These are phyloP conservation scores for Cercospora zeae-maydis DNA, from an alignment of 2,329 filamentous ascomycete genomes.

Conservation along the genomic window DNA sequence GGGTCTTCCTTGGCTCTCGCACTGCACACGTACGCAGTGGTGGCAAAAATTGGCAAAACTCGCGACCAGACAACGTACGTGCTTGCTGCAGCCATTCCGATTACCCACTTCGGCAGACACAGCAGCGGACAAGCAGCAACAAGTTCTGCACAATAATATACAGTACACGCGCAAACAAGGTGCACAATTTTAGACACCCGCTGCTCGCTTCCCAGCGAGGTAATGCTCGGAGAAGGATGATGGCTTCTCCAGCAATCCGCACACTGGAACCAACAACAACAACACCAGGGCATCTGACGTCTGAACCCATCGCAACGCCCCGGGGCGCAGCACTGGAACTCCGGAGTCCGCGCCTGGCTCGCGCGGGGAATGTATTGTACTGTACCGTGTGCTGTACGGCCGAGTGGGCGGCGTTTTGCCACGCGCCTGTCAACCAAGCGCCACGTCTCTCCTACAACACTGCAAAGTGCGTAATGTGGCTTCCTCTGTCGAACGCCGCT, in stretches of 20 bases:
- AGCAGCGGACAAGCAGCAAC: background rate
- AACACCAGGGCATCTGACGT: background rate
- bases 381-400: background rate
- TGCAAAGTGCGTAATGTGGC: background rate
- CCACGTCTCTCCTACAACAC: background rate
- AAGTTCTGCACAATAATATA: background rate
- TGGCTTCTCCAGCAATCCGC: background rate
- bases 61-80: background rate
- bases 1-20: background rate
- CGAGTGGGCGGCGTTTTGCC: background rate
- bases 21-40: background rate
- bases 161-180: background rate
- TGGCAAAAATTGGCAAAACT: background rate
- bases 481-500: background rate
- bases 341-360: background rate
- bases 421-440: background rate
- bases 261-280: background rate
- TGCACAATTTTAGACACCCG: background rate
- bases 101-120: background rate
- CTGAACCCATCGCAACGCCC: background rate
- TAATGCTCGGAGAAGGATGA: background rate
- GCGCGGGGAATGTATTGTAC: too few relatives aligned
- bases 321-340: background rate
- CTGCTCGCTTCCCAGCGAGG: background rate
- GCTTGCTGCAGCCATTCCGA: background rate